A percentile compares a stretch with the other conserved stretches of the same genome.
Evolutionary conservation across 148 eudicot species (phyloP).

Genomic region (Diospyros lotus): DNA sequence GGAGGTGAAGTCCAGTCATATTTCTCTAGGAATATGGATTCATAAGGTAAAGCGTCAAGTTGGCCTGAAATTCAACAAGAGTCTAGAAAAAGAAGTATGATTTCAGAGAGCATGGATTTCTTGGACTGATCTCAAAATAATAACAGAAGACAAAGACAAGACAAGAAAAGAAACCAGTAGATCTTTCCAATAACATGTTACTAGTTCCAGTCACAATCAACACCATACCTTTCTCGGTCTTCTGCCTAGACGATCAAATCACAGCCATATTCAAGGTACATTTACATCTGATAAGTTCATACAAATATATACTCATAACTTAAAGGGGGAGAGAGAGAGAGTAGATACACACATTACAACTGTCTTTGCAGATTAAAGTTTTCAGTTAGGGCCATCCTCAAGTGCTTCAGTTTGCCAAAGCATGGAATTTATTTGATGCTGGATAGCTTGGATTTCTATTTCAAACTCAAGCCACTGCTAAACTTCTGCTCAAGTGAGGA

Average conservation of each 20-base stretch:
- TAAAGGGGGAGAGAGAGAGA: background rate
- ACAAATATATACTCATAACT: background rate
- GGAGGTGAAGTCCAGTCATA: no score
- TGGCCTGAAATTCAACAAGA: no score
- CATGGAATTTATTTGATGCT: background rate
- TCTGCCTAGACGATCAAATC: background rate
- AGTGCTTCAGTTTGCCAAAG: background rate
- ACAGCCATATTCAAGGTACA: background rate
- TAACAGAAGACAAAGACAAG: background rate
- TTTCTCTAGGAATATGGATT: no score
- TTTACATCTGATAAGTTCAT: background rate
- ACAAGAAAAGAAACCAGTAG: background rate
- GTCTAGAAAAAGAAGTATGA: no score
- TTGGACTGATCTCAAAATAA: no score
- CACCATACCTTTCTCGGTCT: background rate
- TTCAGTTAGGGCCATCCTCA: background rate
- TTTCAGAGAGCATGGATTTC: no score
- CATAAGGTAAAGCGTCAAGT: no score
- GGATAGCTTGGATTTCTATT: background rate
- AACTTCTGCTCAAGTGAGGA: slow-evolving; percentile 7
- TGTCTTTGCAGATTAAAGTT: background rate
- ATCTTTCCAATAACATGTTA: background rate
- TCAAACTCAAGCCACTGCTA: slow-evolving; percentile 1
- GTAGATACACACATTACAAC: background rate
- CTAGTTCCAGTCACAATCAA: background rate